Conservation (phyloP, 768 basidiomycete genomes). For the Astraeus odoratus region DNA sequence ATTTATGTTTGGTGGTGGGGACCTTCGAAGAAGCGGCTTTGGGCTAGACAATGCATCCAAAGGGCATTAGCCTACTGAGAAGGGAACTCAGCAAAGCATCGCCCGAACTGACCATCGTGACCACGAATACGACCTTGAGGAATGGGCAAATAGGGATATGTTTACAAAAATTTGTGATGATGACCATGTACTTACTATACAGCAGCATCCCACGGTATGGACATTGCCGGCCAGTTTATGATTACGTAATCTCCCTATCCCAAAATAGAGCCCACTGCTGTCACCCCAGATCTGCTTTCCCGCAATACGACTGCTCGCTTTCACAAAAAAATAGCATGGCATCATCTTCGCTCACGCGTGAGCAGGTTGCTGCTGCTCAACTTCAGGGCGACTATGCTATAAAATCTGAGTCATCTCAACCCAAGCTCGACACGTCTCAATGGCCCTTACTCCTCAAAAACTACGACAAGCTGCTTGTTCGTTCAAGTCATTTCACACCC, state of each 20-base stretch:
- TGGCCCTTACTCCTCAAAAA: conserved; percentile 99
- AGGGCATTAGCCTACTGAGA: conserved; percentile 84
- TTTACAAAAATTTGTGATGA: conserved; percentile 15
- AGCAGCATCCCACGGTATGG: conserved; percentile 30
- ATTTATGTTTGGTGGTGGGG: conserved; percentile 61
- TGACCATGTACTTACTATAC: conserved; percentile 39
- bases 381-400: conserved; percentile 71
- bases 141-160: conserved; percentile 9
- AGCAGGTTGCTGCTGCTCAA: conserved; percentile 71
- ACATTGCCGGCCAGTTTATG: conserved; percentile 9
- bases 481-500: conserved; percentile 96
- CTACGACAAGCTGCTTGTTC: conserved; percentile 92
- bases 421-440: conserved; percentile 87
- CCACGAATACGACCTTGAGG: conserved; percentile 19
- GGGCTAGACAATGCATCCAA: conserved; percentile 37
- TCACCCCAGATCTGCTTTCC: too few species aligned
- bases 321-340: conserved; percentile 12
- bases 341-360: conserved; percentile 40
- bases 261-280: too few species aligned
- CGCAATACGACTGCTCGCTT: neutral
- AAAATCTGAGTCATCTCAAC: conserved; percentile 67
- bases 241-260: too few species aligned
- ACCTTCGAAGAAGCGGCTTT: conserved; percentile 51
- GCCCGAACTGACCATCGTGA: conserved; percentile 71
- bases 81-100: conserved; percentile 84